Conservation (phyloP, 805 yeast genomes). For the Saturnispora halmiae region DNA sequence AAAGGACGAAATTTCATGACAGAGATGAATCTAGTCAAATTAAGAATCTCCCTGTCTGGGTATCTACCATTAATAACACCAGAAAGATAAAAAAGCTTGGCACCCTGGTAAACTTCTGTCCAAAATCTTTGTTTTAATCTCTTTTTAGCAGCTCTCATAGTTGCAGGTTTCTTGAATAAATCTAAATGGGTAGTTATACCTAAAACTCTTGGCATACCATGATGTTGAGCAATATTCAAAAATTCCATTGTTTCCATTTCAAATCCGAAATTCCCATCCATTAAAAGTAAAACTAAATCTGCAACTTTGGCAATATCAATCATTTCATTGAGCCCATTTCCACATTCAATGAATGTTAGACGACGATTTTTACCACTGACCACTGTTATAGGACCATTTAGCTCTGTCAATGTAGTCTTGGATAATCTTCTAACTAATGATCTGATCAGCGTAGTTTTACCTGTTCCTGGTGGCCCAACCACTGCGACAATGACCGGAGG, state of each 20-base stretch:
- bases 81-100: constrained; percentile 84
- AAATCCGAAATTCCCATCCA: constrained; percentile 95
- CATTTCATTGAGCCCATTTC: constrained; percentile 91
- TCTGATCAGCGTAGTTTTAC: constrained; percentile 86
- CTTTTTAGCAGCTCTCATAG: constrained; percentile 85
- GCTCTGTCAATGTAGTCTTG: constrained; percentile 74
- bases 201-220: constrained; percentile 96
- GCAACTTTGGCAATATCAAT: constrained; percentile 93
- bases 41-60: constrained; percentile 92
- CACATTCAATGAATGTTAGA: constrained; percentile 85
- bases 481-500: constrained; percentile 96
- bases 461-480: constrained; percentile 98
- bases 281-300: constrained; percentile 77
- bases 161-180: constrained; percentile 79
- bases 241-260: constrained; percentile 99
- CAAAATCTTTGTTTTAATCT: constrained; percentile 89
- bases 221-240: constrained; percentile 90
- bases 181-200: constrained; percentile 96
- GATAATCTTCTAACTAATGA: constrained; percentile 82
- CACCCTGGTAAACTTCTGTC: constrained; percentile 99
- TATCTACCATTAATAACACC: constrained; percentile 97
- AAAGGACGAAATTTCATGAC: constrained; percentile 99
- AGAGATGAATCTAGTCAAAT: constrained; percentile 82
- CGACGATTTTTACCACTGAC: constrained; percentile 93
- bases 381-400: constrained; percentile 93